These are phyloP conservation scores for Tylopilus cervinicoccineus DNA, from an alignment of 768 basidiomycete species.

Conservation along the genomic window DNA sequence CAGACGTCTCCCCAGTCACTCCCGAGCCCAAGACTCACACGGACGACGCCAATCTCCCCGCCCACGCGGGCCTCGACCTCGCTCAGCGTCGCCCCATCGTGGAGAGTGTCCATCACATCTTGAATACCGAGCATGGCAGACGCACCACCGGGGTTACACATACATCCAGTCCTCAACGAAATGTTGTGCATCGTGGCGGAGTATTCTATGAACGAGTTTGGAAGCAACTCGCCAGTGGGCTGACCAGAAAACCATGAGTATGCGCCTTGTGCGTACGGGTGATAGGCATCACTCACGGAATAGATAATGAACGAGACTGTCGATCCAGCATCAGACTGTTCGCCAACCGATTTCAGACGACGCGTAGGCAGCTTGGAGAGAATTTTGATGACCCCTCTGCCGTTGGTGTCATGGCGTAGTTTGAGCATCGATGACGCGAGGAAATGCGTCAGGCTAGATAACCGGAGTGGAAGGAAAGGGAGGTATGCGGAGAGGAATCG, in stretches of 20 bases:
- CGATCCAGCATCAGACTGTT: slow-evolving; percentile 63
- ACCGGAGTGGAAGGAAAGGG: slow-evolving; percentile 72
- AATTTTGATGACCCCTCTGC: slow-evolving; percentile 60
- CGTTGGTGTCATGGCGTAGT: slow-evolving; percentile 57
- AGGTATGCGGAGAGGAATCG: slow-evolving; percentile 75
- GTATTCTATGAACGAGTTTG: slow-evolving; percentile 71
- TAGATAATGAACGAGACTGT: slow-evolving; percentile 60
- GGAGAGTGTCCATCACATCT: slow-evolving; percentile 58
- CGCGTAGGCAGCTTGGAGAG: slow-evolving; percentile 59
- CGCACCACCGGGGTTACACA: slow-evolving; percentile 86
- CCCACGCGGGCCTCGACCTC: slow-evolving; percentile 64
- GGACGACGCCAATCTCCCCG: slow-evolving; percentile 68
- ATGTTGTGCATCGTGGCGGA: slow-evolving; percentile 60
- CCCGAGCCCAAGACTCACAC: slow-evolving; percentile 75
- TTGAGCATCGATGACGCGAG: slow-evolving; percentile 53
- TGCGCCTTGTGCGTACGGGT: too few relatives aligned
- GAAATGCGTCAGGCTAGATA: slow-evolving; percentile 64
- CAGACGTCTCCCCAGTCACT: slow-evolving; percentile 75
- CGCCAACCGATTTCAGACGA: slow-evolving; percentile 53
- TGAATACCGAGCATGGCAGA: slow-evolving; percentile 66
- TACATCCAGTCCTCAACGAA: slow-evolving; percentile 79
- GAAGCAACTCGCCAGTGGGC: slow-evolving; percentile 64
- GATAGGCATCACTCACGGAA: slow-evolving; percentile 43
- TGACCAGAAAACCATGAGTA: slow-evolving; percentile 24
- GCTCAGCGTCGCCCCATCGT: slow-evolving; percentile 53